Base-by-base conservation (phyloP, 2,329 filamentous ascomycete genomes). In the Fusarium lateritium region DNA sequence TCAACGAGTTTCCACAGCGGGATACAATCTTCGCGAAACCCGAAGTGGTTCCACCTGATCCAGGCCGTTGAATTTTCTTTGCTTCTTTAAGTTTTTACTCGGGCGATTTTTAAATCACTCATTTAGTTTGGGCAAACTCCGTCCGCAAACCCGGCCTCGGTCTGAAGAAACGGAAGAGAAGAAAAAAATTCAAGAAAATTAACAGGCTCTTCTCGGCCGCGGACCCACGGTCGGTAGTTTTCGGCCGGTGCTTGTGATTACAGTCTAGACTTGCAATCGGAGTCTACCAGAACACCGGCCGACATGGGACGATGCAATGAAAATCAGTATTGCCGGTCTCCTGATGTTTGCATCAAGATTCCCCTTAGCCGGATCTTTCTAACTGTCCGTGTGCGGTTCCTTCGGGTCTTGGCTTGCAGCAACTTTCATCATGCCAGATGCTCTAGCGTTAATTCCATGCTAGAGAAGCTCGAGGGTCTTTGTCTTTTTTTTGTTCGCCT, bases 191-290 rank as follows among this genome's bases (percentile, higher is more conserved):
- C 26, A 31, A 44, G 44, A 50, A 51, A 21, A 39, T 21, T 56
- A 24, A 22, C 42, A 38, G 49, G 38, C 33, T 40, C 38, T 51
- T 59, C 21, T 49, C 43, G 46, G 53, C 26, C 46, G 39, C 52
- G 62, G 68, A 65, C 51, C 65, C 62, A 62, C 61, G 56, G 59
- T 69, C 65, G 72, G 72, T 65, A 70, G 49, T 72, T 73, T 62
- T 69, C 66, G 68, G 72, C 72, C 69, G 68, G 63, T 56, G 71
- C 58, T 70, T 45, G 47, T 45, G 51, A 28, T 56, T 56, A 45
- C 61, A 22, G 51, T 57, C 50, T 55, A 59, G 28, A 31, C 28
- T 31, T 45, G 47, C 50, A 52, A 28, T 56, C 60, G 49, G 65
- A 22, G 51, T 57, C 50, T 55, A 59, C 21, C 22, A 52, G 36